phyloP scores from a whole-genome alignment of 2,329 filamentous ascomycete species.

The Pseudogymnoascus pannorum region DNA sequence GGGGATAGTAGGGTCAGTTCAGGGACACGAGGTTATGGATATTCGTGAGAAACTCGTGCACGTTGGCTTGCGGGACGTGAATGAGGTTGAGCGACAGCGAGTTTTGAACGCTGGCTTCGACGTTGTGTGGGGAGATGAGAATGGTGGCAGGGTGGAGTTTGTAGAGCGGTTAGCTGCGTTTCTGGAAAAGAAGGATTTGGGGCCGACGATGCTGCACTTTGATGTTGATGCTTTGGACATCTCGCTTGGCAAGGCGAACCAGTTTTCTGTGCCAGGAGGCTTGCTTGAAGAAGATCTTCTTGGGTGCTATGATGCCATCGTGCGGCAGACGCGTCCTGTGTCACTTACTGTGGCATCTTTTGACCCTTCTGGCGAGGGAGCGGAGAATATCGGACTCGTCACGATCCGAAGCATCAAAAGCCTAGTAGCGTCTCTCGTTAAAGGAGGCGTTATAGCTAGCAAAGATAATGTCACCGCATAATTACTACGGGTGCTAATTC shows the following conservation, averaged over 20 bases:
- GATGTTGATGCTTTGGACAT: constrained; percentile 32
- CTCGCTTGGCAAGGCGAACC: constrained; percentile 31
- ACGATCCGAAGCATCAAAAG: not conserved
- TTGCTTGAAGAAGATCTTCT: constrained; percentile 24
- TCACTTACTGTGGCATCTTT: constrained; percentile 10
- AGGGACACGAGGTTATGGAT: constrained; percentile 21
- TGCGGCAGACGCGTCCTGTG: not conserved
- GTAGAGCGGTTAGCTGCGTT: constrained; percentile 12
- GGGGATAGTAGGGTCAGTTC: constrained; percentile 27
- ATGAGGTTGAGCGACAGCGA: constrained; percentile 24
- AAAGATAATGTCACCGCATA: not conserved
- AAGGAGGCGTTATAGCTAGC: not conserved
- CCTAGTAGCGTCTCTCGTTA: not conserved
- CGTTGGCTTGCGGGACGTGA: constrained; percentile 26
- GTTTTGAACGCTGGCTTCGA: constrained; percentile 28
- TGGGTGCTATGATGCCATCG: constrained; percentile 13
- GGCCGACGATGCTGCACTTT: constrained; percentile 28
- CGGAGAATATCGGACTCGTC: not conserved
- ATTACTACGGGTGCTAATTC: not conserved
- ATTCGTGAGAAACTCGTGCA: constrained; percentile 22
- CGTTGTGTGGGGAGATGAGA: constrained; percentile 26
- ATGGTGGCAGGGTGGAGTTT: constrained; percentile 17
- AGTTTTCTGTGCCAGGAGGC: constrained; percentile 30
- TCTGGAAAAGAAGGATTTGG: constrained; percentile 14
- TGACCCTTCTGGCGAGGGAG: constrained; percentile 4